Evolutionary conservation across 2,329 filamentous ascomycete genomes (phyloP), one percentile per base, ranked within the genome.

Genomic region (Sphaceloma murrayae): DNA sequence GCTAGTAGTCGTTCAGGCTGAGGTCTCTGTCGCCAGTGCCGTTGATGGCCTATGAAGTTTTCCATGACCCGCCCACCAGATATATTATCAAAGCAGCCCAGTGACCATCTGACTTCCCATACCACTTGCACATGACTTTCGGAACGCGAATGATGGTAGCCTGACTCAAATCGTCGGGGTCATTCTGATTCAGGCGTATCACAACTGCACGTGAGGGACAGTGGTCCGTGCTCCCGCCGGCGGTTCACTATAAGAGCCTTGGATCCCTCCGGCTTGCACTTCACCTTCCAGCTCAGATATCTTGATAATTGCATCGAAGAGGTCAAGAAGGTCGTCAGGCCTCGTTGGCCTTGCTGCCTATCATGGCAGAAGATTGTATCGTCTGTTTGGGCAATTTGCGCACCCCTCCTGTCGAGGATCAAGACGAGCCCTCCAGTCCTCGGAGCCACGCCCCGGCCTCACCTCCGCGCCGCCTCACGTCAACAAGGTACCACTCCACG

Each of bases 351-450:
- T 14, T n/a, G 3, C 14, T 36, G 42, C 42, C 42, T 34, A 46
- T 46, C 53, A 80, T 78, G 77, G 74, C 75, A 64, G 77, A 80
- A 62, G 77, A 75, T 56, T 82, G 78, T 66, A 82, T 82, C 66
- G 78, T 82, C 62, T 82, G 78, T 68, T 69, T 82, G 67, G 77
- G 77, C 68, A 77, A 81, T 68, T 74, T 82, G 65, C 73, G 70
- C 64, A 70, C 68, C 33, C 45, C 45, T 43, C 45, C 42, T 43
- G 49, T 47, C 48, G 52, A 48, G 47, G 51, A 50, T 36, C 48
- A 53, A 43, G 49, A 48, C 51, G 50, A 51, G 36, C 31, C 42
- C 17, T 26, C 42, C 24, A 45, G 42, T 34, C 42, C 42, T 13
- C 10, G 29, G 24, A 45, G 42, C 31, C 22, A 26, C 34, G 34